Evolutionary conservation across 768 basidiomycete genomes (phyloP).

Genomic region (Suillus brevipes): DNA sequence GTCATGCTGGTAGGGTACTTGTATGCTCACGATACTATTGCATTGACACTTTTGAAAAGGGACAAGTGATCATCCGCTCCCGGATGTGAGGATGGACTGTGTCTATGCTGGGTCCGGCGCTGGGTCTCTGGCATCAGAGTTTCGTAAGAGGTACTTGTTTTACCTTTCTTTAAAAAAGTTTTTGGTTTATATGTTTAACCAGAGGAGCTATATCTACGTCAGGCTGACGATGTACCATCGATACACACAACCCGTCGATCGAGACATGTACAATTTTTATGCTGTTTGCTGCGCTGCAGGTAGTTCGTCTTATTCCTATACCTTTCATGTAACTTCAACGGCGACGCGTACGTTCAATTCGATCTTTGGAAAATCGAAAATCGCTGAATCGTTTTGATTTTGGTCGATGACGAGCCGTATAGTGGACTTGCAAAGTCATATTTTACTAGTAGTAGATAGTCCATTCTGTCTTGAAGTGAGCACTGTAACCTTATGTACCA

Average conservation of each 20-base stretch:
- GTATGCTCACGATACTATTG: neutral
- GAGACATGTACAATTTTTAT: neutral
- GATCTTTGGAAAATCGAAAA: neutral
- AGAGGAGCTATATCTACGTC: neutral
- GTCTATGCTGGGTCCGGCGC: neutral
- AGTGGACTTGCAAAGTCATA: too few species aligned
- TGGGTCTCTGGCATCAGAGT: neutral
- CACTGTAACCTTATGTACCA: too few species aligned
- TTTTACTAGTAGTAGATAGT: too few species aligned
- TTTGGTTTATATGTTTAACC: neutral
- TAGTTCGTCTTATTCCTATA: neutral
- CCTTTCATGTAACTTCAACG: neutral
- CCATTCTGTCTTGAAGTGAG: too few species aligned
- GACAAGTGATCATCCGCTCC: neutral
- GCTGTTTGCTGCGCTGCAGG: neutral
- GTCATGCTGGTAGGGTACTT: slow-evolving; percentile 8
- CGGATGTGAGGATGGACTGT: neutral
- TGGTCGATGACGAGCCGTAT: too few species aligned
- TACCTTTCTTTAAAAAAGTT: neutral
- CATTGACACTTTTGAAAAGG: neutral
- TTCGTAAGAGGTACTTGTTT: neutral
- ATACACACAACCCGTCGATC: neutral
- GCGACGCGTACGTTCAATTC: neutral
- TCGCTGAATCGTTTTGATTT: too few species aligned
- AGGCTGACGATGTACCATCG: neutral